Conservation (phyloP, 257 asterid species). For the Primulina huaijiensis region DNA sequence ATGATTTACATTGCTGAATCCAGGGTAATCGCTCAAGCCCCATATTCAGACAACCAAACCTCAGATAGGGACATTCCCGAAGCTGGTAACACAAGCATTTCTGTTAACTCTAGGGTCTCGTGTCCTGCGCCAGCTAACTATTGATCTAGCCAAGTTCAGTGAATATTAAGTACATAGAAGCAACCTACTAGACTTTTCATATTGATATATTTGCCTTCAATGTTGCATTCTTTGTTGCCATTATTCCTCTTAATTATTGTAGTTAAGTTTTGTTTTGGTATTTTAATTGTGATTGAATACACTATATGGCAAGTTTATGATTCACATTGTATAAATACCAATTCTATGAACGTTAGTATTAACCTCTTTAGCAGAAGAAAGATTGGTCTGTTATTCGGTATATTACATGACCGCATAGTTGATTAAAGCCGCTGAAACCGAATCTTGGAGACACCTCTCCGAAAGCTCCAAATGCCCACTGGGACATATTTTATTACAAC, state of each 20-base stretch:
- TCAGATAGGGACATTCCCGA: constrained; percentile 22
- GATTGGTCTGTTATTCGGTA: background rate
- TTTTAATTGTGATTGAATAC: background rate
- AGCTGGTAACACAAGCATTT: constrained; percentile 37
- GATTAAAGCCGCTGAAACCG: constrained; percentile 80
- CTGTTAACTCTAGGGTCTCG: constrained; percentile 46
- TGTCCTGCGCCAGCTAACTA: constrained; percentile 42
- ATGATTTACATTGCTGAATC: background rate
- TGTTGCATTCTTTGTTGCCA: background rate
- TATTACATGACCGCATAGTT: constrained; percentile 59
- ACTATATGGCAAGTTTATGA: background rate
- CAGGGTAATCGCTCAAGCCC: constrained; percentile 56
- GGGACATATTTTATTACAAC: constrained; percentile 27
- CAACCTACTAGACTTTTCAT: background rate
- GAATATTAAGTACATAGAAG: background rate
- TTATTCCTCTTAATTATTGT: background rate
- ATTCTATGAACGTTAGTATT: background rate
- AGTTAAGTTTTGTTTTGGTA: too few relatives aligned
- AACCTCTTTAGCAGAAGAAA: background rate
- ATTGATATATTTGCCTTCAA: background rate
- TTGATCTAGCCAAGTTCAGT: constrained; percentile 12
- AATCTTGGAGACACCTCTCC: constrained; percentile 72
- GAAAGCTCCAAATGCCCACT: constrained; percentile 87
- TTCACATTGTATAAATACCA: background rate
- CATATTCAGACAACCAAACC: constrained; percentile 32